These are phyloP conservation scores for Pseudogymnoascus sp. DNA, from an alignment of 2,329 filamentous ascomycete species.

Conservation along the genomic window DNA sequence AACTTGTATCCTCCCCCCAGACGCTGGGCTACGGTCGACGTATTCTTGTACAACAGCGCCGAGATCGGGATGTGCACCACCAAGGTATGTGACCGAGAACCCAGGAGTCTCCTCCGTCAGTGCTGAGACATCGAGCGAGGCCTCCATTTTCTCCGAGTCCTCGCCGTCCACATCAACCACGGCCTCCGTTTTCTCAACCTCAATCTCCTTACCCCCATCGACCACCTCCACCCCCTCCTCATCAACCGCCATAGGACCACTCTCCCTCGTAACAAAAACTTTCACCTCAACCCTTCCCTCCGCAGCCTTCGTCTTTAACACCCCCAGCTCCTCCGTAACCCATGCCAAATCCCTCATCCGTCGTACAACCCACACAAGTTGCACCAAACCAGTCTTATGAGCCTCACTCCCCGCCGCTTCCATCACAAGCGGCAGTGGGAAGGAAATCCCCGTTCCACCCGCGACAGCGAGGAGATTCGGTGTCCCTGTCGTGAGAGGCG, in stretches of 20 bases:
- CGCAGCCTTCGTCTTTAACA: not conserved
- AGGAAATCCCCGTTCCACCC: conserved; percentile 51
- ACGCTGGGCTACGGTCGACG: conserved; percentile 34
- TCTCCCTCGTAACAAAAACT: not conserved
- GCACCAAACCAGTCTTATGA: conserved; percentile 30
- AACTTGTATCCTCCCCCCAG: conserved; percentile 42
- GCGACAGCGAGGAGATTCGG: conserved; percentile 44
- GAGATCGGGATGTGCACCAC: conserved; percentile 38
- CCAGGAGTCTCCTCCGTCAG: conserved; percentile 8
- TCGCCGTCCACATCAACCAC: conserved; percentile 14
- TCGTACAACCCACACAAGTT: conserved; percentile 59
- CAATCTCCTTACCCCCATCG: conserved; percentile 8
- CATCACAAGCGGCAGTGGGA: conserved; percentile 44
- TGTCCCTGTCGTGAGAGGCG: conserved; percentile 35
- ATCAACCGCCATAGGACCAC: not conserved
- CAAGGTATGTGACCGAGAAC: conserved; percentile 1
- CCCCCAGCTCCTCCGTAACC: conserved; percentile 43
- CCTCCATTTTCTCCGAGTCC: conserved; percentile 20
- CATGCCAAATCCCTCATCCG: conserved; percentile 47
- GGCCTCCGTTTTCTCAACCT: conserved; percentile 22
- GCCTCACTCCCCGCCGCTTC: conserved; percentile 13
- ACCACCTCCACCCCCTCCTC: not conserved
- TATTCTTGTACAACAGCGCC: conserved; percentile 39
- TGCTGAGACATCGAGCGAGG: conserved; percentile 11
- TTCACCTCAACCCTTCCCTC: not conserved